These are phyloP conservation scores for Baorangia bicolor DNA, from an alignment of 768 basidiomycete species.

Conservation along the genomic window DNA sequence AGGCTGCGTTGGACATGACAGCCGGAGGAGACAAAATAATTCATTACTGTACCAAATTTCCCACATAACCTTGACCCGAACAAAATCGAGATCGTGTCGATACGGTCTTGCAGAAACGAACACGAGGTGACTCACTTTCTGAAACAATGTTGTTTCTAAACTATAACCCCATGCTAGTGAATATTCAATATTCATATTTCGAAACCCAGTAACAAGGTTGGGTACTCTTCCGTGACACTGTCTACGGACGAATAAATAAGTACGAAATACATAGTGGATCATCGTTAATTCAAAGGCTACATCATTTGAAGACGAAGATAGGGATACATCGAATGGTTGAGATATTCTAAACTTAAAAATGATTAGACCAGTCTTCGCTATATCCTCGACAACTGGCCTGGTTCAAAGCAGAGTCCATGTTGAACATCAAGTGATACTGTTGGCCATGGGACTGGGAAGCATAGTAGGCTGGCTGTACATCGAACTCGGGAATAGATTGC, in stretches of 20 bases:
- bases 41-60: not conserved
- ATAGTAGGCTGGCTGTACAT: not conserved
- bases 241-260: not conserved
- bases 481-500: not conserved
- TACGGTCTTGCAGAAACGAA: not conserved
- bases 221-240: not conserved
- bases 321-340: not conserved
- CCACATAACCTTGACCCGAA: too few relatives aligned
- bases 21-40: not conserved
- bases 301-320: not conserved
- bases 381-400: not conserved
- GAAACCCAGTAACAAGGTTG: not conserved
- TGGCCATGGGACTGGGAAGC: not conserved
- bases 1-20: constrained; percentile 40
- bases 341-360: not conserved
- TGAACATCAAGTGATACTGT: not conserved
- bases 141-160: not conserved
- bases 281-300: constrained; percentile 11
- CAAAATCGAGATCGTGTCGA: too few relatives aligned
- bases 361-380: not conserved
- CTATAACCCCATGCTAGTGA: not conserved
- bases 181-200: too few relatives aligned
- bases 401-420: not conserved
- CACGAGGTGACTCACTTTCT: not conserved
- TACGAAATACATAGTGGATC: not conserved